These are phyloP conservation scores for Trichoderma brevicompactum DNA, from an alignment of 2,329 filamentous ascomycete species.

Conservation along the genomic window DNA sequence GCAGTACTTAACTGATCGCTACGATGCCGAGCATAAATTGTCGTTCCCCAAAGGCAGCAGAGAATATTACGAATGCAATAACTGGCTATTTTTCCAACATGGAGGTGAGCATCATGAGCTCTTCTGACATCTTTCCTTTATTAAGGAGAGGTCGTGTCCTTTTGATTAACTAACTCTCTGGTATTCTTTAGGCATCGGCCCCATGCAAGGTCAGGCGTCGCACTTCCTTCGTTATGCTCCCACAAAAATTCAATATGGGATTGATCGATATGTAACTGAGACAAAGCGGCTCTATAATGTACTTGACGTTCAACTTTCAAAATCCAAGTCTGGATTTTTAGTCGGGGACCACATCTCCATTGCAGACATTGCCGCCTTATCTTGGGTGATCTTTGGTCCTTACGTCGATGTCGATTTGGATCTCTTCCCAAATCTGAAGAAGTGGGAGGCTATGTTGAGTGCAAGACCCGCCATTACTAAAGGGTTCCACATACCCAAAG, in stretches of 20 bases:
- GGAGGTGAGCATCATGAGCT: background rate
- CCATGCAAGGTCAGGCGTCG: conserved; percentile 7
- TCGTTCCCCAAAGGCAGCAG: conserved; percentile 6
- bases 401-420: conserved; percentile 10
- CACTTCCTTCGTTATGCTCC: conserved; percentile 12
- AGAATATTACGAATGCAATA: conserved; percentile 9
- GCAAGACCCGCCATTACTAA: conserved; percentile 5
- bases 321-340: conserved; percentile 6
- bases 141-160: too few relatives aligned
- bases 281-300: background rate
- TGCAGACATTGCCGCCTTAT: conserved; percentile 6
- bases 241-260: conserved; percentile 4
- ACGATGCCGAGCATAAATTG: background rate
- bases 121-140: too few relatives aligned
- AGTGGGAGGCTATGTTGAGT: conserved; percentile 19
- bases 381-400: conserved; percentile 5
- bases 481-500: conserved; percentile 16
- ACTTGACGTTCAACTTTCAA: conserved; percentile 4
- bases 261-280: conserved; percentile 15
- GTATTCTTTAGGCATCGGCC: background rate
- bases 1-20: conserved; percentile 17
- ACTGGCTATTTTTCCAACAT: conserved; percentile 14
- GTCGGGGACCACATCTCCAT: conserved; percentile 16
- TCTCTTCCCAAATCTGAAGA: conserved; percentile 1
- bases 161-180: background rate